Evolutionary conservation across 805 yeast species (phyloP).

Genomic region (Yarrowia sp.): DNA sequence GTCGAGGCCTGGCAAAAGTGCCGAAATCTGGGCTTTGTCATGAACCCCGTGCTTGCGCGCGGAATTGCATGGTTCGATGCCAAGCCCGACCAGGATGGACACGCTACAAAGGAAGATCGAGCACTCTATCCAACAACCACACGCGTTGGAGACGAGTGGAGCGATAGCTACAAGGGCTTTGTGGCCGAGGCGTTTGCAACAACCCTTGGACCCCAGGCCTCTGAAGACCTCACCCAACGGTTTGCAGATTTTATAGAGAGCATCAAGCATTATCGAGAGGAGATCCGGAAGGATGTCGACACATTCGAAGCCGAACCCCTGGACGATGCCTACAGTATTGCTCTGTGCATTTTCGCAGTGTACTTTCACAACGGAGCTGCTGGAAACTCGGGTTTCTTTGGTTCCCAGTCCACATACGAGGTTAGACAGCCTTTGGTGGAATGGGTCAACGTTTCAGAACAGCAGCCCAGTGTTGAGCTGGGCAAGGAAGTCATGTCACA

Average conservation of each 20-base stretch:
- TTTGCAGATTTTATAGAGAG: conserved; percentile 2
- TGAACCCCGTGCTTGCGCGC: not conserved
- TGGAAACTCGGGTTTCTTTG: not conserved
- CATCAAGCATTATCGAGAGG: not conserved
- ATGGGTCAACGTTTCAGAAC: conserved; percentile 36
- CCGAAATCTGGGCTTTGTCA: conserved; percentile 1
- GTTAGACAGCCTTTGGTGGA: conserved; percentile 28
- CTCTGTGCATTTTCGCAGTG: not conserved
- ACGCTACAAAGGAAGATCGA: conserved; percentile 1
- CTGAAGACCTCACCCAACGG: not conserved
- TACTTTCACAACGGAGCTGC: conserved; percentile 1
- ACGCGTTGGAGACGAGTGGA: conserved; percentile 4
- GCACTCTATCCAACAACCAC: conserved; percentile 1
- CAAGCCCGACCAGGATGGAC: not conserved
- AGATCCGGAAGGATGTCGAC: not conserved
- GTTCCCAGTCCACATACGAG: conserved; percentile 9
- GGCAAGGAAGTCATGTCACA: conserved; percentile 28
- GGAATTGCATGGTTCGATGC: conserved; percentile 21
- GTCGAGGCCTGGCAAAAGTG: not conserved
- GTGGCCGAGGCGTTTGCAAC: conserved; percentile 7
- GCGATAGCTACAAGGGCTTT: not conserved
- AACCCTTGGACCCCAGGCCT: not conserved
- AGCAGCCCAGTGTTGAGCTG: conserved; percentile 29
- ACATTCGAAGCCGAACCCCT: not conserved
- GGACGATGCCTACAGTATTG: conserved; percentile 9